Evolutionary conservation across 805 yeast species (phyloP).

Genomic region (Ogataea pini): DNA sequence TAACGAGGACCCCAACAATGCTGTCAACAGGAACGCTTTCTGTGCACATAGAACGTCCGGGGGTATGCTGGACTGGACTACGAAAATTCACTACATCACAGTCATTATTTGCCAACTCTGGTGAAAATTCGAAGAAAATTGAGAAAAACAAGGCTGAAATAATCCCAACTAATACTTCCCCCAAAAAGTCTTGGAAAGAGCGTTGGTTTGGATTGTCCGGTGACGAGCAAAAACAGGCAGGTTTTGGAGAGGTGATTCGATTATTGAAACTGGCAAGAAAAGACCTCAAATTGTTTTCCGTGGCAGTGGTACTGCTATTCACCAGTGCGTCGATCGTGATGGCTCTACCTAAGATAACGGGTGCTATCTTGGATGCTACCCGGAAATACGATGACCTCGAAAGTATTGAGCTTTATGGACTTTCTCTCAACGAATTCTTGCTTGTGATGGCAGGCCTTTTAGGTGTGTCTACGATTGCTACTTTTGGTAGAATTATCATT

Average conservation of each 20-base stretch:
- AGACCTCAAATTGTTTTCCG: slow-evolving; percentile 45
- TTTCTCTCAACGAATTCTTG: slow-evolving; percentile 62
- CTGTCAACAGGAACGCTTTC: neutral
- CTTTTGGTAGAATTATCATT: slow-evolving; percentile 74
- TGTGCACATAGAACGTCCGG: neutral
- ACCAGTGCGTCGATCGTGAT: slow-evolving; percentile 51
- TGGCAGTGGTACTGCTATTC: slow-evolving; percentile 46
- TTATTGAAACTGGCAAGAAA: slow-evolving; percentile 44
- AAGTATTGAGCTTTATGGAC: slow-evolving; percentile 49
- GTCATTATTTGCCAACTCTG: neutral
- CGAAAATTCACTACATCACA: neutral
- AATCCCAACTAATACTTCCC: neutral
- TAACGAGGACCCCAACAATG: neutral
- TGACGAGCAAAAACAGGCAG: slow-evolving; percentile 36
- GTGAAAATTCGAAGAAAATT: neutral
- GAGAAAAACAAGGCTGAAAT: neutral
- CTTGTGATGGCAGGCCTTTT: slow-evolving; percentile 61
- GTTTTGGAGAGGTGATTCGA: slow-evolving; percentile 40
- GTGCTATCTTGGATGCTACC: slow-evolving; percentile 52
- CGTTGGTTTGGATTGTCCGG: slow-evolving; percentile 32
- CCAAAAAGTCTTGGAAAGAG: slow-evolving; percentile 28
- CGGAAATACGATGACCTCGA: slow-evolving; percentile 34
- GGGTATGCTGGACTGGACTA: neutral
- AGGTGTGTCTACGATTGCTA: slow-evolving; percentile 71
- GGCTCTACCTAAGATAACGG: slow-evolving; percentile 58